Evolutionary conservation across 2,329 filamentous ascomycete species (phyloP).

Genomic region (Aspergillus ustus): DNA sequence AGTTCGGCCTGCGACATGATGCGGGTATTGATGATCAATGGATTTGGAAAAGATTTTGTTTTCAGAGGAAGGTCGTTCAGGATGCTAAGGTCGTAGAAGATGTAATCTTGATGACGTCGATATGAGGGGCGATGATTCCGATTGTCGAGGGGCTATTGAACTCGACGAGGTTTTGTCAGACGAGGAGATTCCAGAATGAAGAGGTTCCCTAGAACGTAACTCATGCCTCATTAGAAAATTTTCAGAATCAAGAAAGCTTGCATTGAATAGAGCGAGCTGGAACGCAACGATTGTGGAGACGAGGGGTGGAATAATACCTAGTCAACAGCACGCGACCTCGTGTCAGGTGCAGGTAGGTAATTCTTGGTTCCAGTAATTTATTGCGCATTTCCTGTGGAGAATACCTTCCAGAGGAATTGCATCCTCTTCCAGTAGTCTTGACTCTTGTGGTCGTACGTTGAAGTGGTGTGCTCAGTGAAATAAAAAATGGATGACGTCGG

Average conservation of each 20-base stretch:
- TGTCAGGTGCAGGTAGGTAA: not conserved
- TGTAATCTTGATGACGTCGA: not conserved
- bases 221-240: not conserved
- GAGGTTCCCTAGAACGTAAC: not conserved
- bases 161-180: not conserved
- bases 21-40: not conserved
- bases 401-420: not conserved
- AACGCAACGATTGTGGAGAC: not conserved
- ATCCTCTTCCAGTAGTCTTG: not conserved
- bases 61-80: slow-evolving; percentile 6
- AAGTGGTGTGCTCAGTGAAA: not conserved
- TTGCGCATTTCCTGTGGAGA: slow-evolving; percentile 3
- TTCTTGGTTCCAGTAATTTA: slow-evolving; percentile 2
- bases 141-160: not conserved
- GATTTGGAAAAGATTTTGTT: not conserved
- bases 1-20: slow-evolving; percentile 39
- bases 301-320: not conserved
- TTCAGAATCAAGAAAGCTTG: not conserved
- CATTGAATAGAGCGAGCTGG: not conserved
- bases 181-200: not conserved
- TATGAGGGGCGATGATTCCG: not conserved
- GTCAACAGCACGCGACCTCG: not conserved
- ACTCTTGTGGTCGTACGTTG: not conserved
- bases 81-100: not conserved
- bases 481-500: slow-evolving; percentile 9